These are phyloP conservation scores for Sphagnurus paluster DNA, from an alignment of 1,284 basidiomycete species.

Conservation along the genomic window DNA sequence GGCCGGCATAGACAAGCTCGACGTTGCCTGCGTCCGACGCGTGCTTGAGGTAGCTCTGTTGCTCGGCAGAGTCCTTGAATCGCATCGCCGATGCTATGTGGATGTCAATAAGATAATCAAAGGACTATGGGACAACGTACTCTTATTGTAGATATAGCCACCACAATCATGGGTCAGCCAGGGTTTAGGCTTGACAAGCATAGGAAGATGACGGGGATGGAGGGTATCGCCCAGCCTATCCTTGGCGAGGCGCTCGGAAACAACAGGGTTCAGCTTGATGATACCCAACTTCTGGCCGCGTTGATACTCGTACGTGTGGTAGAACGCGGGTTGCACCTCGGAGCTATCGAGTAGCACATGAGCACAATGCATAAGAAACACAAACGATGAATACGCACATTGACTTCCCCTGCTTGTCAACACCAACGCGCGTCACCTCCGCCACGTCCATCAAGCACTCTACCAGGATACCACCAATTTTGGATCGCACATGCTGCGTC, in stretches of 20 bases:
- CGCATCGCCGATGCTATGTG: constrained; percentile 78
- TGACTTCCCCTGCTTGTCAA: constrained; percentile 52
- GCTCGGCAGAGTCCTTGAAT: constrained; percentile 90
- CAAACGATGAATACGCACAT: constrained; percentile 44
- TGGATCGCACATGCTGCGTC: constrained; percentile 77
- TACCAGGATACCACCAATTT: constrained; percentile 83
- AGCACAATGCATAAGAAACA: background rate
- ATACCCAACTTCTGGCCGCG: constrained; percentile 91
- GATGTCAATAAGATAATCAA: constrained; percentile 1
- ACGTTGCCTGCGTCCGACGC: constrained; percentile 79
- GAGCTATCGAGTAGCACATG: constrained; percentile 43
- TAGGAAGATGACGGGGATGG: constrained; percentile 93
- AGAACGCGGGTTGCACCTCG: constrained; percentile 91
- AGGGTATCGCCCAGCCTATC: constrained; percentile 79
- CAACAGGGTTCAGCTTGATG: constrained; percentile 83
- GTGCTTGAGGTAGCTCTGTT: constrained; percentile 76
- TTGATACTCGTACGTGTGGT: constrained; percentile 92
- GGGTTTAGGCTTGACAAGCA: constrained; percentile 90
- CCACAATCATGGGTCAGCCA: constrained; percentile 85
- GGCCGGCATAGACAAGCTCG: constrained; percentile 84
- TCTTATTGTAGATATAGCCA: constrained; percentile 80
- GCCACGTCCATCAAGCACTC: constrained; percentile 86
- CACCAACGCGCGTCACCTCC: constrained; percentile 65
- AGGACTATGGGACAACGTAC: constrained; percentile 39
- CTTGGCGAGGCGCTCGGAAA: constrained; percentile 77